Conservation (phyloP, 495 filamentous ascomycete species). For the Penicillium paradoxum region DNA sequence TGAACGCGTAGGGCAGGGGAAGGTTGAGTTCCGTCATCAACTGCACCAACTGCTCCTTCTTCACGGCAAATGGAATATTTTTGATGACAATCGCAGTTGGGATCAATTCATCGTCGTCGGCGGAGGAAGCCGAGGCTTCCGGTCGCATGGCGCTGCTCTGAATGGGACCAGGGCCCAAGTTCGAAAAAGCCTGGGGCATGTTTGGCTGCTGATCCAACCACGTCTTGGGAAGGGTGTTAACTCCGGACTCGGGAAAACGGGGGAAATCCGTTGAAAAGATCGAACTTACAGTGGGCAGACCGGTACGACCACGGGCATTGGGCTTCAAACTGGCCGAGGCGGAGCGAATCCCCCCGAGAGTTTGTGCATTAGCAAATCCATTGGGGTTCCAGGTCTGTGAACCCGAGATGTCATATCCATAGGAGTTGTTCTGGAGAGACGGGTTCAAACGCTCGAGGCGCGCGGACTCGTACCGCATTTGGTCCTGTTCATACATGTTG, state of each 20-base stretch:
- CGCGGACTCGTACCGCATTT: slow-evolving; percentile 56
- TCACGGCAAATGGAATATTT: slow-evolving; percentile 97
- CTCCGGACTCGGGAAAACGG: not conserved
- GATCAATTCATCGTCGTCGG: slow-evolving; percentile 79
- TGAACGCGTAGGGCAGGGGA: slow-evolving; percentile 95
- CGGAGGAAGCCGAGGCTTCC: slow-evolving; percentile 46
- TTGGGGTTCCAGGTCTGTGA: slow-evolving; percentile 65
- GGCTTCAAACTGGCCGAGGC: slow-evolving; percentile 56
- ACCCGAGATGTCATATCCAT: slow-evolving; percentile 56
- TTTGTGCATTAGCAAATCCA: slow-evolving; percentile 48
- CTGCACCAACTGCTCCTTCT: slow-evolving; percentile 89
- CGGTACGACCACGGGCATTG: slow-evolving; percentile 46
- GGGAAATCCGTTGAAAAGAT: not conserved
- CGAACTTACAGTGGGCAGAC: slow-evolving; percentile 51
- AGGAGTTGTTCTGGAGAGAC: slow-evolving; percentile 45
- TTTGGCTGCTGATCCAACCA: slow-evolving; percentile 58
- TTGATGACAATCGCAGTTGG: slow-evolving; percentile 99
- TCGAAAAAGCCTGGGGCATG: slow-evolving; percentile 49
- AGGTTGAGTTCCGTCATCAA: slow-evolving; percentile 89
- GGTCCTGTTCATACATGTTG: slow-evolving; percentile 58
- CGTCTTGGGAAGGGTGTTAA: slow-evolving; percentile 33
- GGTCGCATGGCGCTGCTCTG: slow-evolving; percentile 49
- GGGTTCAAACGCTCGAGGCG: slow-evolving; percentile 58
- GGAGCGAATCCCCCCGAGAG: slow-evolving; percentile 49
- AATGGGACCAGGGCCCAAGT: slow-evolving; percentile 49